These are phyloP conservation scores for Rhinocladiella similis DNA, from an alignment of 2,329 filamentous ascomycete genomes.

Conservation along the genomic window DNA sequence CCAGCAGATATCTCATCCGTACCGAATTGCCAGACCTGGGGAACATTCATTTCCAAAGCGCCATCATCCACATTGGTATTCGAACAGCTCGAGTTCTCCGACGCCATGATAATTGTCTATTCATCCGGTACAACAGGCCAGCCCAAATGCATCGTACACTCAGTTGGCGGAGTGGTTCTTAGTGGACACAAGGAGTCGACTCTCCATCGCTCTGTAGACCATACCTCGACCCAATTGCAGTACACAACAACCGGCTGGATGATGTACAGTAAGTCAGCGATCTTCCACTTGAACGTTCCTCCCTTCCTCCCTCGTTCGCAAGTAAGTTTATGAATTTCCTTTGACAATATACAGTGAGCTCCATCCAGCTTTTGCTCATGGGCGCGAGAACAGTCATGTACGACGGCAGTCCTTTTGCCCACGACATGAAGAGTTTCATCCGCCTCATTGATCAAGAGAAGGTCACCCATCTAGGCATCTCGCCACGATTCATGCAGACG, in stretches of 20 bases:
- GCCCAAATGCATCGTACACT: constrained; percentile 86
- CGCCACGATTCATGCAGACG: constrained; percentile 75
- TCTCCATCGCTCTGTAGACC: constrained; percentile 46
- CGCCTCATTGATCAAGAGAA: too few species aligned
- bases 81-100: constrained; percentile 64
- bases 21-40: not conserved
- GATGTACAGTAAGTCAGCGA: constrained; percentile 56
- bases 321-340: too few species aligned
- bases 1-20: too few species aligned
- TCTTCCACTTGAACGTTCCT: too few species aligned
- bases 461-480: constrained; percentile 72
- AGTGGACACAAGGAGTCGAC: constrained; percentile 58
- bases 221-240: constrained; percentile 50
- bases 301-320: too few species aligned
- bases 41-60: constrained; percentile 37
- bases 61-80: constrained; percentile 49
- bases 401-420: too few species aligned
- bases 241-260: constrained; percentile 52
- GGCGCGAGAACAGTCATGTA: not conserved
- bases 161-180: constrained; percentile 41
- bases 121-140: constrained; percentile 76
- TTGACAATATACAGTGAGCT: too few species aligned
- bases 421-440: too few species aligned
- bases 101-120: constrained; percentile 76
- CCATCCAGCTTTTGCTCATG: constrained; percentile 56